A percentile compares a stretch with the other conserved stretches of the same genome.
Conservation (phyloP, 2,329 filamentous ascomycete genomes). For the Colletotrichum tamarilloi region DNA sequence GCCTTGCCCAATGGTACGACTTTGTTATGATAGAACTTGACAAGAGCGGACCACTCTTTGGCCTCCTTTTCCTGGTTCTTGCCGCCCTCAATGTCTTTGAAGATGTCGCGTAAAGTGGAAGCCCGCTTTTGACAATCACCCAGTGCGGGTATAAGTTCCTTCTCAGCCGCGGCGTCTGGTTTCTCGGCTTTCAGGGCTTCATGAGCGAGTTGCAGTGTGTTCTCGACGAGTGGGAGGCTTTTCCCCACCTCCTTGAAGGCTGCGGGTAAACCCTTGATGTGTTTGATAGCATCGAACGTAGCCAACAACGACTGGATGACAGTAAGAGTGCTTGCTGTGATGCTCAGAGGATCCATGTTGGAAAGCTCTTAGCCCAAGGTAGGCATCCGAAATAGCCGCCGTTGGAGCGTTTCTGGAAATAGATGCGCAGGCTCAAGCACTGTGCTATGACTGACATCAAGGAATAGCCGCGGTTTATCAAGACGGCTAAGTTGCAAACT, state of each 20-base stretch:
- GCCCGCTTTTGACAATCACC: neutral
- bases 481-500: too few species aligned
- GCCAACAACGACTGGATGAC: slow-evolving; percentile 9
- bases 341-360: slow-evolving; percentile 15
- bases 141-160: neutral
- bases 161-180: neutral
- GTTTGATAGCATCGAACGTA: slow-evolving; percentile 1
- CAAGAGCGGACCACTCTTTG: slow-evolving; percentile 4
- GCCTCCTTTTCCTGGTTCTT: neutral
- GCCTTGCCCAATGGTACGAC: slow-evolving; percentile 9
- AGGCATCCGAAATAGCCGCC: neutral
- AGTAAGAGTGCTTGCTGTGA: slow-evolving; percentile 3
- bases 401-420: neutral
- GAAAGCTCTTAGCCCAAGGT: neutral
- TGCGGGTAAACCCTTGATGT: slow-evolving; percentile 14
- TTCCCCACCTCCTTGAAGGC: slow-evolving; percentile 11
- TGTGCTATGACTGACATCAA: neutral
- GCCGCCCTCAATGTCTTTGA: neutral
- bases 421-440: neutral
- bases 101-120: neutral
- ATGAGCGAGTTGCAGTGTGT: slow-evolving; percentile 4
- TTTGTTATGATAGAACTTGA: slow-evolving; percentile 11
- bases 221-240: slow-evolving; percentile 7
- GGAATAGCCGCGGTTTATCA: neutral
- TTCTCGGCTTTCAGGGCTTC: neutral